These are phyloP conservation scores for Cyberlindnera japonica DNA, from an alignment of 805 yeast species.

Conservation along the genomic window DNA sequence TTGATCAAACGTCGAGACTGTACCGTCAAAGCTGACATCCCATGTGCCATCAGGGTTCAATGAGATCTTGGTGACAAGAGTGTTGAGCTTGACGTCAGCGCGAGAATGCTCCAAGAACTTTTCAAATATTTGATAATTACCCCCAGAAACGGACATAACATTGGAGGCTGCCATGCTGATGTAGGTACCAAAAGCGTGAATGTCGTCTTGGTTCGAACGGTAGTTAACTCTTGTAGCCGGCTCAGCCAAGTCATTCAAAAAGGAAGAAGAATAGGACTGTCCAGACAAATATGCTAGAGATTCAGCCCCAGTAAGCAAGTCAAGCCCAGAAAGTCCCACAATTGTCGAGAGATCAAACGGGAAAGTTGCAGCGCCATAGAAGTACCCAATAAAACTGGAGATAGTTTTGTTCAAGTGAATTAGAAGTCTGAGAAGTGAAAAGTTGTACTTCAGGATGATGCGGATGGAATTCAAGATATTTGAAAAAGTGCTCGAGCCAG, in stretches of 20 bases:
- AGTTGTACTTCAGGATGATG: slow-evolving; percentile 32
- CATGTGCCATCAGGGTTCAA: slow-evolving; percentile 6
- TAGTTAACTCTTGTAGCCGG: slow-evolving; percentile 43
- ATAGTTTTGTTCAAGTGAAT: slow-evolving; percentile 22
- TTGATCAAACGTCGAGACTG: slow-evolving; percentile 33
- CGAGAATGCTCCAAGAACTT: slow-evolving; percentile 33
- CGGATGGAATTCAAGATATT: slow-evolving; percentile 10
- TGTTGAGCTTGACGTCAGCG: slow-evolving; percentile 30
- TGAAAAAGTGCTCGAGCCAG: background rate
- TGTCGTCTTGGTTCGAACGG: slow-evolving; percentile 36
- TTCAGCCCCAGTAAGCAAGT: slow-evolving; percentile 17
- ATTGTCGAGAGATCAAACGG: slow-evolving; percentile 31
- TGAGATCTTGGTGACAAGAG: slow-evolving; percentile 29
- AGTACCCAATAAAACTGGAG: background rate
- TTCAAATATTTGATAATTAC: slow-evolving; percentile 43
- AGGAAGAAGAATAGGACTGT: slow-evolving; percentile 26
- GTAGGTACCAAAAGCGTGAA: slow-evolving; percentile 41
- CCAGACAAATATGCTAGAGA: slow-evolving; percentile 28
- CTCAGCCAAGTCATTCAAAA: slow-evolving; percentile 33
- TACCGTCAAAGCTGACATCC: slow-evolving; percentile 11
- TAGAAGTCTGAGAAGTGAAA: slow-evolving; percentile 26
- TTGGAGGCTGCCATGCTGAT: slow-evolving; percentile 38
- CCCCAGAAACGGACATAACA: slow-evolving; percentile 38
- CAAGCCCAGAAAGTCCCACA: slow-evolving; percentile 25
- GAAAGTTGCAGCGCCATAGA: slow-evolving; percentile 23